phyloP scores from a whole-genome alignment of 148 eudicot species.

The Oxyria digyna region DNA sequence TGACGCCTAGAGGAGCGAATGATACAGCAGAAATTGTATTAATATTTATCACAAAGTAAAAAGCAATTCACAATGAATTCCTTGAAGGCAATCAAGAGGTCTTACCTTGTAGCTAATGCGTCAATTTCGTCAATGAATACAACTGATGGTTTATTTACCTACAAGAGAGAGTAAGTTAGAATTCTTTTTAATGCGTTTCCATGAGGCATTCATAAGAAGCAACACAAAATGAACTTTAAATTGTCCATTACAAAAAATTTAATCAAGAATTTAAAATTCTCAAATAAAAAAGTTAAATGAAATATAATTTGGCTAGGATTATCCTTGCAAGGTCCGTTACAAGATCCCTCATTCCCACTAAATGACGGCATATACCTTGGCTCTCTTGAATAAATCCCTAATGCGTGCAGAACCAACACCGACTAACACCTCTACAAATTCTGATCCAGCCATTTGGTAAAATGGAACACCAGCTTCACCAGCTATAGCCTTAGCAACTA shows the following conservation, averaged over 20 bases:
- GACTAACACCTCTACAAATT: constrained; percentile 91
- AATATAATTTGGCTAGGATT: not conserved
- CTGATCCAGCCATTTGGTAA: constrained; percentile 98
- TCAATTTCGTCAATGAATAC: constrained; percentile 94
- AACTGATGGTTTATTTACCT: constrained; percentile 93
- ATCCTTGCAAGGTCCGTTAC: not conserved
- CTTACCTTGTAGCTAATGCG: constrained; percentile 78
- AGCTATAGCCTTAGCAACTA: constrained; percentile 95
- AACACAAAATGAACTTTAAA: not conserved
- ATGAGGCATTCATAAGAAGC: not conserved
- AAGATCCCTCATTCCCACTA: not conserved
- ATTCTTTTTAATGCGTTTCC: not conserved
- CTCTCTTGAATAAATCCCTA: constrained; percentile 91
- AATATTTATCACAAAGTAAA: not conserved
- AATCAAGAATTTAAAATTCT: not conserved
- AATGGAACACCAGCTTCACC: constrained; percentile 99
- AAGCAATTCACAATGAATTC: not conserved
- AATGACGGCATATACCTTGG: constrained; percentile 44
- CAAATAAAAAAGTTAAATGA: not conserved
- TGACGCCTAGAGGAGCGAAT: constrained; percentile 53
- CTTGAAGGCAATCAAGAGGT: constrained; percentile 7
- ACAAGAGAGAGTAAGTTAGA: not conserved
- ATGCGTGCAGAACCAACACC: constrained; percentile 97
- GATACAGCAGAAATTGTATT: constrained; percentile 6
- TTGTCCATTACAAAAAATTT: not conserved